Conservation (phyloP, 495 filamentous ascomycete species). For the Parathielavia appendiculata region DNA sequence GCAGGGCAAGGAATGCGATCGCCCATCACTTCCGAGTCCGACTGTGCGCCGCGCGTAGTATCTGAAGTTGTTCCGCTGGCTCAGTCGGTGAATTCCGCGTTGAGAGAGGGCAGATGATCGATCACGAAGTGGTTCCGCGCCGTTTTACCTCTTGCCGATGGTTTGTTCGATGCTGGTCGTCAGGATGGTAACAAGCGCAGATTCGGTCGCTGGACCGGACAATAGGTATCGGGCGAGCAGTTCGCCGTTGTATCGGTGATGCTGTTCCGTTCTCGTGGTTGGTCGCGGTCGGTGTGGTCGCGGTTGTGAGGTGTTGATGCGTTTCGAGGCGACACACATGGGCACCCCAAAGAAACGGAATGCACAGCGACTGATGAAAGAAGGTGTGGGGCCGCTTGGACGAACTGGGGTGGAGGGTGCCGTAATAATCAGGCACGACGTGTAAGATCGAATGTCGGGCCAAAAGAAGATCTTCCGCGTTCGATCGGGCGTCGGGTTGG, state of each 20-base stretch:
- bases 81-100: no score
- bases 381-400: background rate
- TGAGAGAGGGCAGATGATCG: background rate
- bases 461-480: no score
- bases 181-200: background rate
- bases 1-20: background rate
- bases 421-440: background rate
- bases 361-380: background rate
- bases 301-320: background rate
- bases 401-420: background rate
- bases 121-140: background rate
- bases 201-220: no score
- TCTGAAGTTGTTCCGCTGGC: no score
- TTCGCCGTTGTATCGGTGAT: slow-evolving; percentile 1
- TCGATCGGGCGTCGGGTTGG: no score
- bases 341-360: slow-evolving; percentile 5
- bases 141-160: background rate
- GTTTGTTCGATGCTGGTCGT: background rate
- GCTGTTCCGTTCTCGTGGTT: background rate
- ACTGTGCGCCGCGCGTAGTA: background rate
- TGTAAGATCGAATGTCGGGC: no score
- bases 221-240: background rate
- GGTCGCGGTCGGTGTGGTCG: slow-evolving; percentile 5
- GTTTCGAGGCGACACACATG: background rate
- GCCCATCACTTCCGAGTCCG: slow-evolving; percentile 7